Evolutionary conservation across 2,329 filamentous ascomycete species (phyloP).

Genomic region (Seiridium cupressi): DNA sequence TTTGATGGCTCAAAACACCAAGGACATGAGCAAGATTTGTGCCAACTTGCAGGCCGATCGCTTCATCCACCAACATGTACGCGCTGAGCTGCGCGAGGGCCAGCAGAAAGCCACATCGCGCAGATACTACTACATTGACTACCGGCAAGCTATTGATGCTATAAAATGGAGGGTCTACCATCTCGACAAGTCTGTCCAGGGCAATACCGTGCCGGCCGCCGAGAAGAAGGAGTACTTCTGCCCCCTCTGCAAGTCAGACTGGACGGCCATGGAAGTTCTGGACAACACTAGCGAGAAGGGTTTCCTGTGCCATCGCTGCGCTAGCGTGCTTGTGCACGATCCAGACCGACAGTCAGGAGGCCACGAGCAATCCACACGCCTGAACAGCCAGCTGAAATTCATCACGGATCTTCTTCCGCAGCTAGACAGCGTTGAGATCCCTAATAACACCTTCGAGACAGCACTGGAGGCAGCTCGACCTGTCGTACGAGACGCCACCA

Average conservation of each 20-base stretch:
- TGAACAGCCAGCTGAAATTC: conserved; percentile 79
- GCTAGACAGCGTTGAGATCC: conserved; percentile 73
- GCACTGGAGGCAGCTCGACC: conserved; percentile 63
- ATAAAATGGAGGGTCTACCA: conserved; percentile 93
- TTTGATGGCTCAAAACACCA: conserved; percentile 84
- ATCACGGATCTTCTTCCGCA: conserved; percentile 73
- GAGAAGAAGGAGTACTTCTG: conserved; percentile 95
- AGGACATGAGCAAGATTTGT: conserved; percentile 87
- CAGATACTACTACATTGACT: conserved; percentile 97
- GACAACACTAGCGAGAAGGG: conserved; percentile 69
- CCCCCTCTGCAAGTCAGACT: conserved; percentile 76
- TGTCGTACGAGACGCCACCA: conserved; percentile 63
- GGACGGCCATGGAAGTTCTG: conserved; percentile 85
- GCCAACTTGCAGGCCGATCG: conserved; percentile 83
- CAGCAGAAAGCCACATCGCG: conserved; percentile 79
- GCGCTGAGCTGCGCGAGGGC: conserved; percentile 76
- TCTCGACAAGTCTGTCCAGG: conserved; percentile 85
- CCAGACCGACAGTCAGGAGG: conserved; percentile 67
- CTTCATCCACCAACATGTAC: conserved; percentile 68
- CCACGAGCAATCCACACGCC: conserved; percentile 68
- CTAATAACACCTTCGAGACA: conserved; percentile 71
- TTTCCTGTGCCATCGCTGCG: conserved; percentile 83
- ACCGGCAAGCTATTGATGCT: conserved; percentile 88
- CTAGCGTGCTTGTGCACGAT: conserved; percentile 60
- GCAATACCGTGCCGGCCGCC: conserved; percentile 72